Evolutionary conservation across 306 rosid species (phyloP), one percentile per base, ranked within the genome.

Genomic region (Arachis hypogaea): DNA sequence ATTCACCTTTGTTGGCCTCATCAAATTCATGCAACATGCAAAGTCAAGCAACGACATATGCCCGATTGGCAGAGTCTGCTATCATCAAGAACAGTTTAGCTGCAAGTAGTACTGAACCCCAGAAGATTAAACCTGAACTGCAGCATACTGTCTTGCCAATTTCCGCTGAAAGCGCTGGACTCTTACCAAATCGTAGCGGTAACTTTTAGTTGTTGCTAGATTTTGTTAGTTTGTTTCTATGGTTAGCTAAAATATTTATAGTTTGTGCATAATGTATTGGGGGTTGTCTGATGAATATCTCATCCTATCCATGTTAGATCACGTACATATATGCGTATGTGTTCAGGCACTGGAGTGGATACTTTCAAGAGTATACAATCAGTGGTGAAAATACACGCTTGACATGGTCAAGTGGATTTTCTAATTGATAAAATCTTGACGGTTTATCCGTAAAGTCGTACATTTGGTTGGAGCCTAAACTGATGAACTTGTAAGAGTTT

Each of bases 181-280:
- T 93, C 69, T 72, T 91, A 60, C 93, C 97, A 52, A 86, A 85
- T 60, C 88, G 86, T 22, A 76, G 83, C 29, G 97, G 97, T 93
- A 82, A 82, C 58, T 30, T 12, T 72, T 40, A 40, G 71, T 68
- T 40, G 0, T 61, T 71, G 49, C 75, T 79, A 55, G 45, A 44
- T 66, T 60, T 63, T 28, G 42, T 72, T 56, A 43, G 36, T 51
- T 54, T 54, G 65, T 33, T 38, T 55, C 52, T 72, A 16, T 55
- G 9, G 40, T 33, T 33, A 33, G 38, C 38, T 33, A 33, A 11
- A 46, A 49, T 41, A 29, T 38, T 49, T 18, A 11, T 16, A 38
- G 36, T 68, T 66, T 54, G 22, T 71, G 18, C 45, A 28, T 59
- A 4, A 9, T 42, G 43, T 54, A 5, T 46, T 51, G 42, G 28